These are phyloP conservation scores for Blechomonas ayalai DNA, from an alignment of 208 protist genomes.

Conservation along the genomic window DNA sequence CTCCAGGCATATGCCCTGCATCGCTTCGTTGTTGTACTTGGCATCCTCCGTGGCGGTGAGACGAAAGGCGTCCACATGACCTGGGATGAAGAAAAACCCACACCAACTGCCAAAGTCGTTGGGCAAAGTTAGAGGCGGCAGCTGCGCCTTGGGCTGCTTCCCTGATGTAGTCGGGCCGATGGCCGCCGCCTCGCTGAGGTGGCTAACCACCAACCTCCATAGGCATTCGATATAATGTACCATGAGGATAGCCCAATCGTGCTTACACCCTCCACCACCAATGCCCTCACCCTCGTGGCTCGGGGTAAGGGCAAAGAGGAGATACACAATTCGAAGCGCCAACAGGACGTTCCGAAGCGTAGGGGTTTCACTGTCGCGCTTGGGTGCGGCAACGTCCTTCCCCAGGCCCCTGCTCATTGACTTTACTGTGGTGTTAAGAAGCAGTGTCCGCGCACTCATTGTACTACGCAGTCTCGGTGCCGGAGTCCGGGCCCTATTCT, in stretches of 20 bases:
- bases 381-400: slow-evolving; percentile 2
- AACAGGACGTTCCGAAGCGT: slow-evolving; percentile 18
- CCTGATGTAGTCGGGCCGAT: background rate
- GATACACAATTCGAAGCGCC: slow-evolving; percentile 24
- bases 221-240: slow-evolving; percentile 60
- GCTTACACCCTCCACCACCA: slow-evolving; percentile 10
- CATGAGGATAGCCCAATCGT: slow-evolving; percentile 37
- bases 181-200: background rate
- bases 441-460: slow-evolving; percentile 4
- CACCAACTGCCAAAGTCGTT: slow-evolving; percentile 22
- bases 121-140: slow-evolving; percentile 16
- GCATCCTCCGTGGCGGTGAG: slow-evolving; percentile 20
- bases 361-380: background rate
- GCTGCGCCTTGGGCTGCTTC: background rate
- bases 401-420: background rate
- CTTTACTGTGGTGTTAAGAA: background rate
- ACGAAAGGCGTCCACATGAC: slow-evolving; percentile 15
- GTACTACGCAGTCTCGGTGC: background rate
- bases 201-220: slow-evolving; percentile 25
- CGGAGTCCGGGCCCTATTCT: background rate
- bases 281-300: background rate
- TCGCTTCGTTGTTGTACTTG: slow-evolving; percentile 34
- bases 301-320: slow-evolving; percentile 23
- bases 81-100: slow-evolving; percentile 19
- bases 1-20: slow-evolving; percentile 46